These are phyloP conservation scores for Gossypium mustelinum DNA, from an alignment of 345 rosid species.

Conservation along the genomic window DNA sequence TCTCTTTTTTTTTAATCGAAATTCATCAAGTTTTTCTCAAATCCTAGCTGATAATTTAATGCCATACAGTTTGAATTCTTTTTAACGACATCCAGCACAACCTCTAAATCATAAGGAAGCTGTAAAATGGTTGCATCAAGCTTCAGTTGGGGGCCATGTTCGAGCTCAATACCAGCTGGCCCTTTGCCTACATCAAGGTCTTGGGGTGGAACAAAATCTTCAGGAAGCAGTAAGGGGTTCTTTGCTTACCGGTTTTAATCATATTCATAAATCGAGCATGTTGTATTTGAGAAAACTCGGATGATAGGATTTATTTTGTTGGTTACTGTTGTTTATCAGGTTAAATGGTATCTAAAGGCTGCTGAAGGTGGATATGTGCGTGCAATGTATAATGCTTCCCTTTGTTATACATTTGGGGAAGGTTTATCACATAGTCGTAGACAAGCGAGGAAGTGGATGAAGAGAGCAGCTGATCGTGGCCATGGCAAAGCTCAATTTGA, in stretches of 20 bases:
- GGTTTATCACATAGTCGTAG: constrained; percentile 55
- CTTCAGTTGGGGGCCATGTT: constrained; percentile 57
- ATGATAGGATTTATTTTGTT: not conserved
- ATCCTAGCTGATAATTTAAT: not conserved
- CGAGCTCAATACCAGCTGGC: constrained; percentile 89
- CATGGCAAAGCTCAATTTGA: constrained; percentile 88
- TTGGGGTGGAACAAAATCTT: constrained; percentile 46
- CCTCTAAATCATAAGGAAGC: constrained; percentile 57
- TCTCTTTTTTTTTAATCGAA: not conserved
- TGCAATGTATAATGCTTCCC: constrained; percentile 83
- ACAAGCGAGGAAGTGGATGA: constrained; percentile 86
- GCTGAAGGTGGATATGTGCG: constrained; percentile 82
- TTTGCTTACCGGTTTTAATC: not conserved
- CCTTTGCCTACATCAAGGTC: constrained; percentile 71
- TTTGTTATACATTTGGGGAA: constrained; percentile 75
- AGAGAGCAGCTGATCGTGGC: constrained; percentile 82
- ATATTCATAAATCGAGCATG: not conserved
- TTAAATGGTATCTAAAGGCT: constrained; percentile 73
- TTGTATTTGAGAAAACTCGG: not conserved
- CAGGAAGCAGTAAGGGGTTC: constrained; percentile 56
- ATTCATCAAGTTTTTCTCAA: not conserved
- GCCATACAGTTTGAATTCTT: not conserved
- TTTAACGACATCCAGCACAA: constrained; percentile 46
- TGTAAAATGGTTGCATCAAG: constrained; percentile 53
- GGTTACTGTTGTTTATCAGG: constrained; percentile 33